Base-by-base conservation (phyloP, 1,139 yeast species). In the Scheffersomyces lignicola region DNA sequence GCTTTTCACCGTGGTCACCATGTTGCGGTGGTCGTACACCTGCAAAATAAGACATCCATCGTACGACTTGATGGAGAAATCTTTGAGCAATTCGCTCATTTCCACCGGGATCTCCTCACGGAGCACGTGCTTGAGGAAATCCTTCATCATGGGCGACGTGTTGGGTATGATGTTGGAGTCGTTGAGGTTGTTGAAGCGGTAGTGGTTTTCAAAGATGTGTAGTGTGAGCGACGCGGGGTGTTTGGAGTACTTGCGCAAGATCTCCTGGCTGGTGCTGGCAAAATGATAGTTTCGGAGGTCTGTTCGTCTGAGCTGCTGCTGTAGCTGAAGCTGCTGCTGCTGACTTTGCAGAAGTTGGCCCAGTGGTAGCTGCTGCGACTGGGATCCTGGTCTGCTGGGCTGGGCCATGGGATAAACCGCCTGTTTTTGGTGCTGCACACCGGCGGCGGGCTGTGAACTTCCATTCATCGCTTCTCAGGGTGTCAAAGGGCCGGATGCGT, bases 201-300 rank as follows among this genome's bases (percentile, higher is more conserved):
- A 92, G 58, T 90, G 95, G 33, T 87, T 86, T 48, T 87, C 95
- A 58, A 85, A 90, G 24, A 92, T 88, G 52, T 92, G 97, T 47
- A 92, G 80, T 42, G 83, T 94, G 40, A 92, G 60, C 30, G 95
- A 85, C 8, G 97, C 86, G 5, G 94, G 87, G 43, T 77, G 79
- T 41, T 80, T 78, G 41, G 83, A 80, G 54, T 82, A 89, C 54
- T 89, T 90, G 41, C 78, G 75, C 46, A 92, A 62, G n/a, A 92
- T 72, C 32, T 83, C 86, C 42, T 78, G 84, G 8, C 86, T 65
- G 4, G 90, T 80, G 46, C 84, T 86, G 10, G 85, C 80, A 52
- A 83, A 83, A 33, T 78, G 74, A 49, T 75, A 78, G 20, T 53
- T 59, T 30, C 56, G 61, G 9, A 52, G 42, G 28, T 52, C 56